Base-by-base conservation (phyloP, 306 rosid genomes). In the Vigna radiata region DNA sequence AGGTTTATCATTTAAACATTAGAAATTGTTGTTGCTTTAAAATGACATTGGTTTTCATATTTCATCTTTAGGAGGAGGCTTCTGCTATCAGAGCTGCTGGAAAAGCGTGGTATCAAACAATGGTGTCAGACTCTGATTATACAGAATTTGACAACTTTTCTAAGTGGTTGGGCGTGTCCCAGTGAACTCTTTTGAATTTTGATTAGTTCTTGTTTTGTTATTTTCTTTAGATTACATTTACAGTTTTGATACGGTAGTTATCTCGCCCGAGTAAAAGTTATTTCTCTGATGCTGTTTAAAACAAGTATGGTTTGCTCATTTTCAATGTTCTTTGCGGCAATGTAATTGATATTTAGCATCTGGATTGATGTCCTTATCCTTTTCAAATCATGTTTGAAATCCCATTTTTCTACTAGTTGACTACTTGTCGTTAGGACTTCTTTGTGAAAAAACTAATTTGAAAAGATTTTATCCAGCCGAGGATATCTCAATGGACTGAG, bases 91-190 rank as follows among this genome's bases (percentile, higher is more conserved):
- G 80, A 84, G 88, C 96, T n/a, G 97, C 98, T 1, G 97, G 98
- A 21, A 93, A 93, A 39, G 83, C 92, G 0, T 93, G 96, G 94
- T 91, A 86, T 47, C 83, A 88, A 37, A 91, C 96, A 9, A 94
- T 94, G 98, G 89, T 91, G 43, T 91, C 98, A 0, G 98, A 93
- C 49, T 85, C 91, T 3, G 97, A 93, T 73, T 93, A 93, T 77
- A 79, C 96, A 4, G 96, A 93, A 67, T 93, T 93, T 0, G 98
- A 93, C 6, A 81, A 79, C 78, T 93, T 93, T 68, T 41, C 94
- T 5, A 93, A 93, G 87, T 93, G 98, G 97, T 71, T 93, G 1
- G 93, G 91, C 14, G 90, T 89, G 1, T 87, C 97, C 5, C 93
- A 88, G 91, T 91, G 59, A 83, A 79, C 36, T 73, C 19, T 31